Evolutionary conservation across 345 rosid species (phyloP).

Genomic region (thale cress (Arabidopsis thaliana)): DNA sequence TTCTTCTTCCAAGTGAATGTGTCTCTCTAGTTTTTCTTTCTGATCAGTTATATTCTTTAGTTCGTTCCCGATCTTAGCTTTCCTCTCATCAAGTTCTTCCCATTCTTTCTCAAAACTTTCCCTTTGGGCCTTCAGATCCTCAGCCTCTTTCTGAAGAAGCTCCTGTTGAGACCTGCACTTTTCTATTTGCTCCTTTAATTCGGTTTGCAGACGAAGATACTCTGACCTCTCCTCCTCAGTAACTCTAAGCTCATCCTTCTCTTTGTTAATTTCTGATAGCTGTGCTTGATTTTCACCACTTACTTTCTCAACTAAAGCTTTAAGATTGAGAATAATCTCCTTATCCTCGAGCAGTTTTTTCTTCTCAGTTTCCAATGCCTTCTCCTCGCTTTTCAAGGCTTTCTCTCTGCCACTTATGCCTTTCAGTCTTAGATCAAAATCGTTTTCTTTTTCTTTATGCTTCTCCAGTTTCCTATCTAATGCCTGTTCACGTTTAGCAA

Average conservation of each 20-base stretch:
- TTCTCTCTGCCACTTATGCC: conserved; percentile 76
- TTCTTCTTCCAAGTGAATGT: conserved; percentile 69
- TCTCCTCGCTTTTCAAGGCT: conserved; percentile 61
- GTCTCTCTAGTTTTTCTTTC: conserved; percentile 70
- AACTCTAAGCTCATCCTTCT: conserved; percentile 64
- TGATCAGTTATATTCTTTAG: conserved; percentile 54
- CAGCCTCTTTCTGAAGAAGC: conserved; percentile 79
- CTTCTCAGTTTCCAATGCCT: conserved; percentile 68
- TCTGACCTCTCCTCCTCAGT: conserved; percentile 87
- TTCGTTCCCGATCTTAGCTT: conserved; percentile 61
- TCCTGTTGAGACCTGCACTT: conserved; percentile 78
- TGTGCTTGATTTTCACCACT: conserved; percentile 67
- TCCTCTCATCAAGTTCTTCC: conserved; percentile 89
- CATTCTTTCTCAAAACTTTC: conserved; percentile 93
- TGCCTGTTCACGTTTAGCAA: conserved; percentile 74
- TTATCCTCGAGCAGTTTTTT: conserved; percentile 56
- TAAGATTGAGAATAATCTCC: conserved; percentile 58
- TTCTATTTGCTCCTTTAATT: conserved; percentile 75
- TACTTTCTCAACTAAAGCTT: conserved; percentile 71
- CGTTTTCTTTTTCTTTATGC: conserved; percentile 77
- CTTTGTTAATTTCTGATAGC: conserved; percentile 61
- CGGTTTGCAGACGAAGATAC: conserved; percentile 70
- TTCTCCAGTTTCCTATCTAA: conserved; percentile 77
- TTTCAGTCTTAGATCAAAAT: conserved; percentile 63
- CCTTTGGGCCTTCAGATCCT: conserved; percentile 82